Evolutionary conservation across 2,329 filamentous ascomycete species (phyloP).

Genomic region (Fonsecaea multimorphosa): DNA sequence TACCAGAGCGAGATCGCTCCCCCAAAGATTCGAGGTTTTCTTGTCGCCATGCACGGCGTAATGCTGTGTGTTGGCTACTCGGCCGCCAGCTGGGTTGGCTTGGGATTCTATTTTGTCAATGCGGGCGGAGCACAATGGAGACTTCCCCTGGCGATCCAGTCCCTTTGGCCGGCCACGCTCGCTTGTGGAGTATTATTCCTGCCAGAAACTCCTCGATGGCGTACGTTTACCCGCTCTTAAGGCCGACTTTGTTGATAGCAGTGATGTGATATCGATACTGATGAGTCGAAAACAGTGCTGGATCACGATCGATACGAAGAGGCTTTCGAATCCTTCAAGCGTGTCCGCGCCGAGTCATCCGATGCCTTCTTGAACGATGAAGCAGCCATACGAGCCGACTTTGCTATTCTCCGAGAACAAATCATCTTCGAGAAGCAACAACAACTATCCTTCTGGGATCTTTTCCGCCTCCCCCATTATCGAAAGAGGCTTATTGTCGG

Average conservation of each 20-base stretch:
- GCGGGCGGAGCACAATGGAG: slow-evolving; percentile 29
- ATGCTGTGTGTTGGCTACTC: slow-evolving; percentile 29
- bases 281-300: slow-evolving; percentile 6
- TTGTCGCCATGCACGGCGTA: slow-evolving; percentile 33
- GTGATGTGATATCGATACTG: neutral
- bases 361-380: slow-evolving; percentile 26
- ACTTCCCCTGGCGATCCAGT: slow-evolving; percentile 31
- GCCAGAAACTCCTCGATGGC: slow-evolving; percentile 42
- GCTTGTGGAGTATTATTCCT: slow-evolving; percentile 48
- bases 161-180: slow-evolving; percentile 30
- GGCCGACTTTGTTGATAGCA: neutral
- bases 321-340: slow-evolving; percentile 29
- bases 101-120: slow-evolving; percentile 30
- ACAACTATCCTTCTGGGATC: slow-evolving; percentile 23
- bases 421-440: slow-evolving; percentile 21
- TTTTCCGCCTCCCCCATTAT: slow-evolving; percentile 30
- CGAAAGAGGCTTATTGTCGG: slow-evolving; percentile 35
- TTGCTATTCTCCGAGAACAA: slow-evolving; percentile 28
- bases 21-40: slow-evolving; percentile 28
- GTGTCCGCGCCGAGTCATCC: slow-evolving; percentile 24
- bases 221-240: neutral
- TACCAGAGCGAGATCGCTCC: slow-evolving; percentile 33
- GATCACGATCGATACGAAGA: slow-evolving; percentile 28
- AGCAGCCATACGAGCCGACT: slow-evolving; percentile 18
- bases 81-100: slow-evolving; percentile 31